Evolutionary conservation across 805 yeast species (phyloP), one percentile per base, ranked within the genome.

Genomic region (Schizosaccharomyces osmophilus): DNA sequence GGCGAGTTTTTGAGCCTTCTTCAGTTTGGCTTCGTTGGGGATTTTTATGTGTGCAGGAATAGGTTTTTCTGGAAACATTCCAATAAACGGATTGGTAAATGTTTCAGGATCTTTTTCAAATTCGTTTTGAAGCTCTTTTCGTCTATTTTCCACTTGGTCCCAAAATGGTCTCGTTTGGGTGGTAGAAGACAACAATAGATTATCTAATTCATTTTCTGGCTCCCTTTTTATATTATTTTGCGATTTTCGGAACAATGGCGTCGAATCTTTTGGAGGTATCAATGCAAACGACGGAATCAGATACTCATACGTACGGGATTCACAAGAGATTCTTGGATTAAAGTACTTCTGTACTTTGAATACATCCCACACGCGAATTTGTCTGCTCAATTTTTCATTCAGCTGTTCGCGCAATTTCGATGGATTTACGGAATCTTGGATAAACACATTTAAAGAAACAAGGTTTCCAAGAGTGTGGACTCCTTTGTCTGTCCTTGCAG

Each of bases 391-490:
- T 39, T 75, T 70, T 1, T 75, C 72, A 71, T 93, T 93, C 72
- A 93, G 83, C 70, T 82, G 85, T 57, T 77, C 76, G 51, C 83
- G 77, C 60, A 88, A 78, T 11, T 5, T 8, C 5, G 51, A 45
- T 6, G 26, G 22, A 45, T 45, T 24, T 45, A 45, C n/a, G 61
- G 86, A 83, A 13, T 77, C 80, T 67, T 89, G 95, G 61, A 87
- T 77, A 67, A 87, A 86, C 76, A 90, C 73, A 69, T 90, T 90
- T 66, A 84, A 75, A n/a, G 94, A 84, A 55, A 90, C 79, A 26
- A 88, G 87, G 70, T 89, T 89, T 39, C 97, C 97, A 1, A 96
- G 95, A 13, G 97, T 97, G 72, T 89, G 97, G 26, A 89, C 97
- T 64, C 97, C 97, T 72, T 90, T 90, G 72, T 89, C 97, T 3